Evolutionary conservation across 805 yeast species (phyloP).

Genomic region (Tetrapisispora fleetii): DNA sequence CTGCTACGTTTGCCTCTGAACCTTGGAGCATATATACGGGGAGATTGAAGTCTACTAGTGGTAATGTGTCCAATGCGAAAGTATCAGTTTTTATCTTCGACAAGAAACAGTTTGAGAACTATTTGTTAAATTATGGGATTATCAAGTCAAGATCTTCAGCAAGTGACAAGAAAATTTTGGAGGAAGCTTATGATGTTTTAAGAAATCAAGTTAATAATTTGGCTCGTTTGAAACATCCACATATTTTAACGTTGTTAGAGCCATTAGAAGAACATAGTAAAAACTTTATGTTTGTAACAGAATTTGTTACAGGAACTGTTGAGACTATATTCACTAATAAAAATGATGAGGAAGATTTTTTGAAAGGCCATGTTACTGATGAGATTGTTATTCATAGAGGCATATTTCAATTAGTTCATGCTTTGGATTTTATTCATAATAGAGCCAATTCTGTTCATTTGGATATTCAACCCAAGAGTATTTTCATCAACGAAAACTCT

Average conservation of each 20-base stretch:
- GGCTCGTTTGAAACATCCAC: slow-evolving; percentile 83
- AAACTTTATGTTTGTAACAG: slow-evolving; percentile 75
- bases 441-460: slow-evolving; percentile 66
- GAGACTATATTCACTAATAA: slow-evolving; percentile 31
- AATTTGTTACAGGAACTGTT: slow-evolving; percentile 55
- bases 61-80: slow-evolving; percentile 21
- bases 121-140: slow-evolving; percentile 41
- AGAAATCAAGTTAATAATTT: slow-evolving; percentile 59
- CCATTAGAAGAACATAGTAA: slow-evolving; percentile 81
- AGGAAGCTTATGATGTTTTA: slow-evolving; percentile 59
- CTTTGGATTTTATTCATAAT: slow-evolving; percentile 72
- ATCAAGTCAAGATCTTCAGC: slow-evolving; percentile 33
- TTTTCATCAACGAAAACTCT: slow-evolving; percentile 70
- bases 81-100: slow-evolving; percentile 85
- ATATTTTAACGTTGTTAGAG: slow-evolving; percentile 71
- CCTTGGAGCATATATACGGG: slow-evolving; percentile 85
- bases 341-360: slow-evolving; percentile 20
- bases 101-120: slow-evolving; percentile 60
- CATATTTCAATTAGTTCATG: slow-evolving; percentile 64
- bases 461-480: slow-evolving; percentile 66
- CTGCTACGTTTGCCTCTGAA: slow-evolving; percentile 63
- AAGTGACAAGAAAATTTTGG: slow-evolving; percentile 35
- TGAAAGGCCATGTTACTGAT: slow-evolving; percentile 44
- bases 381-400: slow-evolving; percentile 76
- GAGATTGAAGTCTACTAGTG: slow-evolving; percentile 52